Evolutionary conservation across 345 rosid genomes (phyloP).

Genomic region (Moringa oleifera): DNA sequence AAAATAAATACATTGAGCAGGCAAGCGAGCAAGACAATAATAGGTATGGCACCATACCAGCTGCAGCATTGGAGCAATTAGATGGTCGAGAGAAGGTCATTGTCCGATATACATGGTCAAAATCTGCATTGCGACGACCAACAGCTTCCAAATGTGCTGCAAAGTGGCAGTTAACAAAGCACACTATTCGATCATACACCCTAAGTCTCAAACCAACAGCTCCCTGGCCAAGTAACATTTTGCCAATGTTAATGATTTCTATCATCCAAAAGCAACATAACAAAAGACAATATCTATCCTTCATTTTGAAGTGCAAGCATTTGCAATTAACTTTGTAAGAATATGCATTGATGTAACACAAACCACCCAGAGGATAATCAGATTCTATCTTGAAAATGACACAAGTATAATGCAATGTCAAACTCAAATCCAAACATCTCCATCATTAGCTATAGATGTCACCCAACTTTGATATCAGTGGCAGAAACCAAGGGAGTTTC

Average conservation of each 20-base stretch:
- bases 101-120: slow-evolving; percentile 67
- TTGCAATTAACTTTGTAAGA: background rate
- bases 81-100: slow-evolving; percentile 59
- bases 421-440: background rate
- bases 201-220: slow-evolving; percentile 80
- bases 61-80: slow-evolving; percentile 38
- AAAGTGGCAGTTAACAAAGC: slow-evolving; percentile 84
- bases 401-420: too few relatives aligned
- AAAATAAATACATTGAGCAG: slow-evolving; percentile 53
- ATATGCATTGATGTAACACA: too few relatives aligned
- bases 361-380: background rate
- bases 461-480: background rate
- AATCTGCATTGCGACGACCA: slow-evolving; percentile 69
- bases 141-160: slow-evolving; percentile 89
- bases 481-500: background rate
- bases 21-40: slow-evolving; percentile 54
- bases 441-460: background rate
- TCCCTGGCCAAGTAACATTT: slow-evolving; percentile 41
- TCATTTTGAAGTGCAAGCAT: background rate
- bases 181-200: slow-evolving; percentile 62
- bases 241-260: background rate
- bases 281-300: background rate
- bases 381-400: too few relatives aligned
- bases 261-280: background rate
- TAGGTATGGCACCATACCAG: slow-evolving; percentile 67